Conservation (phyloP, 1,284 basidiomycete genomes). For the Wallemia ichthyophaga region DNA sequence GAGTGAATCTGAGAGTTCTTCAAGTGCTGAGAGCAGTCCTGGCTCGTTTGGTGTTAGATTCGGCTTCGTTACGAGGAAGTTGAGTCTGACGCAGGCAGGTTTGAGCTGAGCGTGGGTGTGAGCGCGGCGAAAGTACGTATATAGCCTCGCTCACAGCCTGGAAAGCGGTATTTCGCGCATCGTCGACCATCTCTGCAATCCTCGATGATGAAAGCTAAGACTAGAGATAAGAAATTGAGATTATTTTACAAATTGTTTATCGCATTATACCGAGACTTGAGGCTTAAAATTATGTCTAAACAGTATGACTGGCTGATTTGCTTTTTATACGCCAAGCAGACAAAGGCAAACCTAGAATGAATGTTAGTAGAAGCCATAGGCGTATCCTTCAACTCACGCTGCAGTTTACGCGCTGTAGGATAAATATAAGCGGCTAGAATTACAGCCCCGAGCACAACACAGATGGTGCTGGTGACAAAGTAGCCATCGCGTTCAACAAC, state of each 20-base stretch:
- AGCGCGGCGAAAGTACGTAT: not conserved
- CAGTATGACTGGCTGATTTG: not conserved
- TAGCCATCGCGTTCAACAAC: slow-evolving; percentile 68
- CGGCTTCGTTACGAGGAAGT: slow-evolving; percentile 31
- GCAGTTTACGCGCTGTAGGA: slow-evolving; percentile 52
- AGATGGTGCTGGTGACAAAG: slow-evolving; percentile 52
- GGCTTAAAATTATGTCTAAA: not conserved
- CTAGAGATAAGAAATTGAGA: too few species aligned
- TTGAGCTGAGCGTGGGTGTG: slow-evolving; percentile 27
- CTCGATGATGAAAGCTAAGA: not conserved
- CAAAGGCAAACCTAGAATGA: not conserved
- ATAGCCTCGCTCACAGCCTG: not conserved
- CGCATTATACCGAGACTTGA: not conserved
- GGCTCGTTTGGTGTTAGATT: slow-evolving; percentile 23
- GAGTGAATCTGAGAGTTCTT: slow-evolving; percentile 21
- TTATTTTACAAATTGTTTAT: not conserved
- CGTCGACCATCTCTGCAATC: not conserved
- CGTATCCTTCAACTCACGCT: slow-evolving; percentile 27
- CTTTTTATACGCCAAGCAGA: not conserved
- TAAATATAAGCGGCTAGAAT: slow-evolving; percentile 48
- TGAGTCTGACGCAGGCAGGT: slow-evolving; percentile 39
- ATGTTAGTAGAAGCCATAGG: not conserved
- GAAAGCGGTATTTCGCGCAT: not conserved
- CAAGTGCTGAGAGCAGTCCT: slow-evolving; percentile 26
- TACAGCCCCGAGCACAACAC: slow-evolving; percentile 39